Base-by-base conservation (phyloP, 2,329 filamentous ascomycete species). In the Fusarium nygamai region DNA sequence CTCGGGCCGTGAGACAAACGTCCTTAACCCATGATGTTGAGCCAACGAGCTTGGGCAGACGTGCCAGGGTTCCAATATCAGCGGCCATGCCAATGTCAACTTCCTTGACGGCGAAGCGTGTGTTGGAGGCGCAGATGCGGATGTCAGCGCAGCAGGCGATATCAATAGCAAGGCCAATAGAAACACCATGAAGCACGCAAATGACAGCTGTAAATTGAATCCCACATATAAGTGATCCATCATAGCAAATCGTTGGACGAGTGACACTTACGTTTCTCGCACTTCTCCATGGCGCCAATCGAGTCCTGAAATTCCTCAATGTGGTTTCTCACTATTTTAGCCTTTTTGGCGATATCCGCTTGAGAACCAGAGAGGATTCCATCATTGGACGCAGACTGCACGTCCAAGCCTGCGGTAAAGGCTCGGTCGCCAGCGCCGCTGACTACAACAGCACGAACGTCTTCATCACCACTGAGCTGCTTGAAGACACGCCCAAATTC, bases 391-490 rank as follows among this genome's bases (percentile, higher is more conserved):
- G 93, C 92, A 13, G 92, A 91, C 80, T 92, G 87, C 59, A 98
- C 92, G 82, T 98, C 96, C 27, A 98, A 86, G 0, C 96, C 96
- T 1, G 94, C 88, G 5, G 93, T 95, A 85, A 98, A 98, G 36
- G 94, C 95, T 75, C 91, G 90, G 50, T 94, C 91, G 46, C 96
- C 96, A 27, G 93, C 92, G 61, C 93, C 95, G 33, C 93, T 94
- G 76, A 98, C 87, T 71, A 98, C 84, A 64, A 98, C 88, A 72
- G 89, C 91, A 72, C 96, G 93, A 63, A 97, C 89, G 46, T 92
- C 87, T 1, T 92, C 85, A 83, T 95, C 92, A 69, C 84, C 81
- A 47, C 93, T 95, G 70, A 98, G 90, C 69, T 88, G 87, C 64
- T 86, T 83, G 85, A 98, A 96, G 75, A 97, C 87, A 19, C 82